Evolutionary conservation across 2,329 filamentous ascomycete species (phyloP).

Genomic region (Cercospora brassicicola): DNA sequence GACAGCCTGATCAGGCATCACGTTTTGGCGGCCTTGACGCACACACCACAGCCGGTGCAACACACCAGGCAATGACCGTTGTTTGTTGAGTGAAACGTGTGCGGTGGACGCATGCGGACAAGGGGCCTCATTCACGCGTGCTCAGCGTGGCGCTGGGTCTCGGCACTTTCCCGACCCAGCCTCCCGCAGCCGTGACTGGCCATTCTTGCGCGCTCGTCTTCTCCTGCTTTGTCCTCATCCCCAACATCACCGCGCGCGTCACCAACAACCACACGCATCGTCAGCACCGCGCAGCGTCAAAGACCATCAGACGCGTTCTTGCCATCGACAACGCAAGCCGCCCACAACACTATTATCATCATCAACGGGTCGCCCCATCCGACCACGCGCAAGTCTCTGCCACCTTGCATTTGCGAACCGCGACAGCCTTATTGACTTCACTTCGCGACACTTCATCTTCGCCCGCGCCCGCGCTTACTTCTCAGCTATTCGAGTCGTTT

Average conservation of each 20-base stretch:
- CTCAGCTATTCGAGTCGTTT: constrained; percentile 16
- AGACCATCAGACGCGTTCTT: constrained; percentile 11
- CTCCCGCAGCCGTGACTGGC: background rate
- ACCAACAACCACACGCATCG: constrained; percentile 11
- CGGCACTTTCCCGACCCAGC: background rate
- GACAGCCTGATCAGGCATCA: background rate
- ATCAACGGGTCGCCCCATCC: constrained; percentile 1
- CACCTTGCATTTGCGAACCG: constrained; percentile 19
- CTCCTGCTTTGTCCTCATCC: constrained; percentile 9
- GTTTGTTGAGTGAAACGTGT: background rate
- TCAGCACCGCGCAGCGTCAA: constrained; percentile 15
- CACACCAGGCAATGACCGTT: background rate
- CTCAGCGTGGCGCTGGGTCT: background rate
- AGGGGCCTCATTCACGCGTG: background rate
- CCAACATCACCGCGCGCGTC: constrained; percentile 11
- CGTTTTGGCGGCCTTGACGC: background rate
- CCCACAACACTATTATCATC: background rate
- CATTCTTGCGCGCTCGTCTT: background rate
- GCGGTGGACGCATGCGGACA: background rate
- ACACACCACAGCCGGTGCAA: background rate
- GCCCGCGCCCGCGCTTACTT: constrained; percentile 15
- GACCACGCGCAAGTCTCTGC: constrained; percentile 17
- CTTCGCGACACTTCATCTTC: constrained; percentile 12
- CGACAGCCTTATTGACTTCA: constrained; percentile 15
- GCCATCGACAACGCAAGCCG: constrained; percentile 8